Percentiles rank a stretch among this genome's conserved stretches.
Evolutionary conservation across 768 basidiomycete species (phyloP).

Genomic region (Psilocybe azurescens): DNA sequence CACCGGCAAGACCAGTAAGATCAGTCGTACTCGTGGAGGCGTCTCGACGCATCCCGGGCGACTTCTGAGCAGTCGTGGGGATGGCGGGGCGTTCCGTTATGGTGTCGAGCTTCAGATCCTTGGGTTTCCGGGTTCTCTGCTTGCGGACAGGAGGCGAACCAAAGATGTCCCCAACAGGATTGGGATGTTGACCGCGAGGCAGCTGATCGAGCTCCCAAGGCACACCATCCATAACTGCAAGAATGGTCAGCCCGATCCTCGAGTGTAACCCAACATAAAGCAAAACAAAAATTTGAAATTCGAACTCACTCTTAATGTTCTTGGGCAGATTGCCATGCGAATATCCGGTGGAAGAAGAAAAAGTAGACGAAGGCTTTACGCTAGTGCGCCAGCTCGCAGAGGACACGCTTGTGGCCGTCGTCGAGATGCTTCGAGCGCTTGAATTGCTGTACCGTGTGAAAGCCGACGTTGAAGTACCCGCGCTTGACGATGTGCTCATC

Average conservation of each 20-base stretch:
- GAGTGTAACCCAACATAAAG: constrained; percentile 12
- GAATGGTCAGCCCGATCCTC: neutral
- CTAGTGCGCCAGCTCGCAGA: constrained; percentile 74
- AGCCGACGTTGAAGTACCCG: constrained; percentile 69
- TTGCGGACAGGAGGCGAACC: constrained; percentile 67
- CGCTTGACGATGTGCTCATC: constrained; percentile 70
- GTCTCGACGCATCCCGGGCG: constrained; percentile 59
- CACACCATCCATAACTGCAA: constrained; percentile 73
- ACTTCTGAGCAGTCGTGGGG: constrained; percentile 37
- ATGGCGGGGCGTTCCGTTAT: constrained; percentile 69
- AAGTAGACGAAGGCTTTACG: constrained; percentile 38
- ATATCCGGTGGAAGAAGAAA: constrained; percentile 32
- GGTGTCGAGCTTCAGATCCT: constrained; percentile 72
- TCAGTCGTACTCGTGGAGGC: constrained; percentile 81
- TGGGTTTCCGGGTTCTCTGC: constrained; percentile 67
- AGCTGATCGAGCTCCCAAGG: constrained; percentile 77
- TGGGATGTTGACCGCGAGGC: constrained; percentile 67
- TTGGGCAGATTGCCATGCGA: constrained; percentile 49
- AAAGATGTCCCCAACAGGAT: constrained; percentile 68
- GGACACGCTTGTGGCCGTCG: constrained; percentile 81
- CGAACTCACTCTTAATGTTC: constrained; percentile 82
- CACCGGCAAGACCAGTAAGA: constrained; percentile 45
- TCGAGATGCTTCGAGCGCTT: constrained; percentile 75
- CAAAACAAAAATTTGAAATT: constrained; percentile 7
- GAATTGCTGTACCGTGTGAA: constrained; percentile 85